Conservation (phyloP, 192 early-diverging fungal genomes). For the Coemansia sp. region DNA sequence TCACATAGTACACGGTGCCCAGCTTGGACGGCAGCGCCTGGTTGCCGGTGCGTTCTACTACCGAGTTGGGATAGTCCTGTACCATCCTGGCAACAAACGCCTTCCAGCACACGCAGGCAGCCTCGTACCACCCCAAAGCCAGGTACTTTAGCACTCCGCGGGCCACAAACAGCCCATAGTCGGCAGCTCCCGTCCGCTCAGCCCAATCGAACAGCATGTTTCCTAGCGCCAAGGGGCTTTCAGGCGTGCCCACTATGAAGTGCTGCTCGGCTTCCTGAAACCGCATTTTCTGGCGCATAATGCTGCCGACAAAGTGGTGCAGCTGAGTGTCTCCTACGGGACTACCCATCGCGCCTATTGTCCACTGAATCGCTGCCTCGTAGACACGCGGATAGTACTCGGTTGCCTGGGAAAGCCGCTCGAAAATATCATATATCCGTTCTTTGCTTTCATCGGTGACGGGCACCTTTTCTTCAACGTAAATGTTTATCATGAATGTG, state of each 20-base stretch:
- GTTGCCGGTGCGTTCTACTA: slow-evolving; percentile 21
- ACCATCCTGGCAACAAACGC: slow-evolving; percentile 35
- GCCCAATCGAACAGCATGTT: slow-evolving; percentile 79
- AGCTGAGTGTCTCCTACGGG: slow-evolving; percentile 44
- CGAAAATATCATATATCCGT: slow-evolving; percentile 64
- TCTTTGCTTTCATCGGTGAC: slow-evolving; percentile 69
- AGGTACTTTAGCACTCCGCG: slow-evolving; percentile 80
- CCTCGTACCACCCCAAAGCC: slow-evolving; percentile 55
- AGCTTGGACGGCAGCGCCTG: slow-evolving; percentile 39
- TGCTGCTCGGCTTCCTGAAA: slow-evolving; percentile 84
- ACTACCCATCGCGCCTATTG: slow-evolving; percentile 22
- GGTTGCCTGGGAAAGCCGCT: slow-evolving; percentile 57
- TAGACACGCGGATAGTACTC: slow-evolving; percentile 49
- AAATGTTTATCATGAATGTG: slow-evolving; percentile 79
- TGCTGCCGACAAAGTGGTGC: slow-evolving; percentile 45
- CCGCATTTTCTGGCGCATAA: slow-evolving; percentile 59
- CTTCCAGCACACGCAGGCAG: slow-evolving; percentile 54
- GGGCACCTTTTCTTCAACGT: slow-evolving; percentile 61
- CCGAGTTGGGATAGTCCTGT: slow-evolving; percentile 16
- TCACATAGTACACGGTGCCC: slow-evolving; percentile 47
- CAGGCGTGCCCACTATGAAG: slow-evolving; percentile 77
- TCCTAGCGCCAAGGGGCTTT: slow-evolving; percentile 72
- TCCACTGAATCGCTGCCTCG: slow-evolving; percentile 52
- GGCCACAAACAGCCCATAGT: slow-evolving; percentile 74
- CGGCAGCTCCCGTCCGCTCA: slow-evolving; percentile 53